A percentile compares a stretch with the other conserved stretches of the same genome.
Conservation (phyloP, 805 yeast species). For the Tetrapisispora phaffii region DNA sequence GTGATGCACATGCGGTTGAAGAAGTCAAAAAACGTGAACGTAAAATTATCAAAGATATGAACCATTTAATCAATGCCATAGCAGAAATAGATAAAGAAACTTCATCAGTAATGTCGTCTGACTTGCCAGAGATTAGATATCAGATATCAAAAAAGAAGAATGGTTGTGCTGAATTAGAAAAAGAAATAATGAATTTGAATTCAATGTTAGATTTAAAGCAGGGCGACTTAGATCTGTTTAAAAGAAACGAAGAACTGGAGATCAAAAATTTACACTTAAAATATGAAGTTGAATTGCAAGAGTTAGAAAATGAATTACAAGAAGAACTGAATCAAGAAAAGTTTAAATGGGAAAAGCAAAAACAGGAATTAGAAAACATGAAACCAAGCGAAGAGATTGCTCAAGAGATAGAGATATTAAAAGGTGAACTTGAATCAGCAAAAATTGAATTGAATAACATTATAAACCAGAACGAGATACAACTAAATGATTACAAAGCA, state of each 20-base stretch:
- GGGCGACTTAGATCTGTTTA: constrained; percentile 13
- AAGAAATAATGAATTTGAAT: constrained; percentile 13
- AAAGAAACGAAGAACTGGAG: constrained; percentile 14
- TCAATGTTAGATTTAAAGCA: constrained; percentile 13
- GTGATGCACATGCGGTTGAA: constrained; percentile 26
- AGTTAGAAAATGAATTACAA: constrained; percentile 17
- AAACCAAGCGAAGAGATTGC: constrained; percentile 26
- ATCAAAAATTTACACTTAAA: constrained; percentile 15
- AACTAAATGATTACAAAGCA: constrained; percentile 7
- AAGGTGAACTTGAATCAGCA: constrained; percentile 16
- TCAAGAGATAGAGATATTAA: constrained; percentile 22
- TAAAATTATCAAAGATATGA: constrained; percentile 24
- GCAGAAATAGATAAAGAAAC: constrained; percentile 21
- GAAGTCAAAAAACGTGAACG: constrained; percentile 27
- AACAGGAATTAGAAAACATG: constrained; percentile 19
- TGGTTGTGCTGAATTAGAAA: constrained; percentile 14
- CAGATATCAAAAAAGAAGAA: constrained; percentile 17
- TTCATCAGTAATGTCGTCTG: constrained; percentile 9
- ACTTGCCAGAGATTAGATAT: constrained; percentile 19
- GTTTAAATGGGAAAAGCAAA: constrained; percentile 15
- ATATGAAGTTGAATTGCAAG: constrained; percentile 17
- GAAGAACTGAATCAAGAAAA: constrained; percentile 11
- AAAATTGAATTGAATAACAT: constrained; percentile 9
- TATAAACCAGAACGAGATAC: constrained; percentile 8
- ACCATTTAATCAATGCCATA: constrained; percentile 21